Percentiles rank a stretch among this genome's conserved stretches.
Conservation (phyloP, 805 yeast genomes). For the Starmerella powellii region DNA sequence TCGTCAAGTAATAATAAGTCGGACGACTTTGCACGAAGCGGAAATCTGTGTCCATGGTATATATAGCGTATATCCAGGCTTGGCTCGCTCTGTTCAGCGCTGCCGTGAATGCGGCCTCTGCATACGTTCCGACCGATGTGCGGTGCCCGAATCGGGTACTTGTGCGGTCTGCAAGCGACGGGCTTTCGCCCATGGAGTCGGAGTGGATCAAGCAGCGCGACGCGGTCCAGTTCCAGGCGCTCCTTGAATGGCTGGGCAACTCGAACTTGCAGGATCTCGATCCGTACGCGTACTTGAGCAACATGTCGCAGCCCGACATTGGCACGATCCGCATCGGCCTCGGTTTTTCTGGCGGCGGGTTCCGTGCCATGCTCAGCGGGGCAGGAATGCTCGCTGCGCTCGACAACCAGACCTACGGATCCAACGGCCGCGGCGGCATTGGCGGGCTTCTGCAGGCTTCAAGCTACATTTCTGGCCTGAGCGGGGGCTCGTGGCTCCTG, state of each 20-base stretch:
- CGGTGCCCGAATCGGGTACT: conserved; percentile 2
- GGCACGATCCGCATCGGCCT: conserved; percentile 40
- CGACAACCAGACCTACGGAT: conserved; percentile 55
- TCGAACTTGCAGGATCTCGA: conserved; percentile 40
- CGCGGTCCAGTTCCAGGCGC: conserved; percentile 26
- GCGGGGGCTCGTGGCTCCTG: conserved; percentile 78
- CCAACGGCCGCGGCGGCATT: conserved; percentile 39
- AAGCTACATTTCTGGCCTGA: conserved; percentile 61
- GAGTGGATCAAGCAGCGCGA: conserved; percentile 27
- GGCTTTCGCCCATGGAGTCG: conserved; percentile 17
- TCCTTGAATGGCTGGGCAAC: conserved; percentile 36
- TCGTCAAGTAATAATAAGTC: background rate
- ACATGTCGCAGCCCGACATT: background rate
- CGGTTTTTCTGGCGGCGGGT: conserved; percentile 77
- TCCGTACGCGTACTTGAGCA: conserved; percentile 27
- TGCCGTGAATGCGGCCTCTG: background rate
- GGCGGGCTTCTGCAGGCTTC: conserved; percentile 66
- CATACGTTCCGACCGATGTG: conserved; percentile 6
- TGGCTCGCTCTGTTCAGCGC: no score
- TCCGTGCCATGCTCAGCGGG: conserved; percentile 75
- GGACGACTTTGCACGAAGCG: no score
- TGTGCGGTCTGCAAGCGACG: conserved; percentile 3
- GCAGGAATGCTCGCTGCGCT: conserved; percentile 74
- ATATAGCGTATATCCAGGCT: no score
- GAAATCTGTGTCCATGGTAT: no score